Conservation (phyloP, 495 filamentous ascomycete genomes). For the Haplographium delicatum region DNA sequence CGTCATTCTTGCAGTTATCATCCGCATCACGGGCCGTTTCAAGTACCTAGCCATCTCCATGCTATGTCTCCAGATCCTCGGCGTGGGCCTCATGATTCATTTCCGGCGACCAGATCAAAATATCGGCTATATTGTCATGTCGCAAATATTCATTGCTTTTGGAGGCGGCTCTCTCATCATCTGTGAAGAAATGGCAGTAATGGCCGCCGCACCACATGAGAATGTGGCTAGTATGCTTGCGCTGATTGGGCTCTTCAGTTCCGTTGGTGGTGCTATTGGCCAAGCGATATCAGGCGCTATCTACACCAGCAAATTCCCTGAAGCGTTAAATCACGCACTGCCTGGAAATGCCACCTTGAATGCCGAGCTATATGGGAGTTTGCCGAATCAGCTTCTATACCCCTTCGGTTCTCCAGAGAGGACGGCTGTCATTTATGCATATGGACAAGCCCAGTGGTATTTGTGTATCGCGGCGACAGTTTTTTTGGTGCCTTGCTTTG, state of each 20-base stretch:
- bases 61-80: conserved; percentile 58
- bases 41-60: conserved; percentile 43
- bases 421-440: conserved; percentile 56
- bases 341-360: conserved; percentile 43
- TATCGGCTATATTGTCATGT: conserved; percentile 69
- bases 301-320: conserved; percentile 57
- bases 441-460: conserved; percentile 40
- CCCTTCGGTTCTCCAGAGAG: conserved; percentile 51
- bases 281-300: conserved; percentile 56
- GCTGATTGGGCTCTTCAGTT: conserved; percentile 53
- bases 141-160: conserved; percentile 74
- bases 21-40: conserved; percentile 51
- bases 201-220: conserved; percentile 59
- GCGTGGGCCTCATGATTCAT: conserved; percentile 69
- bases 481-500: conserved; percentile 35
- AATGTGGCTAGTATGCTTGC: conserved; percentile 63
- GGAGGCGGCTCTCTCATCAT: conserved; percentile 55
- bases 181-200: conserved; percentile 59
- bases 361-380: conserved; percentile 49
- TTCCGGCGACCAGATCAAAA: conserved; percentile 52
- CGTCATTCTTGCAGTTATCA: conserved; percentile 42
- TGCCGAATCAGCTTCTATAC: conserved; percentile 54
- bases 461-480: conserved; percentile 20
- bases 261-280: conserved; percentile 62
- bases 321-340: conserved; percentile 46